Conservation (phyloP, 495 filamentous ascomycete species). For the Aspergillus sclerotiicarbonarius region DNA sequence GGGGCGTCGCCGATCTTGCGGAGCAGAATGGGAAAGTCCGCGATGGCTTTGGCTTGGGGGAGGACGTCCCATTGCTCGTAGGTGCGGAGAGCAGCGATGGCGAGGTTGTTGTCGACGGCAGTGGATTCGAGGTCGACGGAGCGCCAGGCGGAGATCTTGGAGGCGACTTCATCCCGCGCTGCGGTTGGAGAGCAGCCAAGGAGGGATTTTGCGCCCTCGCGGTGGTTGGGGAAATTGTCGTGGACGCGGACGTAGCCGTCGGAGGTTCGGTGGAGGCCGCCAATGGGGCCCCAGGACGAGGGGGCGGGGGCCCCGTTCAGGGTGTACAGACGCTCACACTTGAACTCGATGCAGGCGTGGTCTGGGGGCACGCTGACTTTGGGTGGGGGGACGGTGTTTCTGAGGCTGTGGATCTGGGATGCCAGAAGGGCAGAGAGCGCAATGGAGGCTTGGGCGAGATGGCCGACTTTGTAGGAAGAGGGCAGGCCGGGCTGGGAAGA, state of each 20-base stretch:
- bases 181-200: slow-evolving; percentile 26
- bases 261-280: slow-evolving; percentile 39
- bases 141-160: slow-evolving; percentile 29
- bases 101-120: slow-evolving; percentile 25
- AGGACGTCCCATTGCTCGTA: slow-evolving; percentile 41
- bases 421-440: slow-evolving; percentile 41
- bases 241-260: slow-evolving; percentile 50
- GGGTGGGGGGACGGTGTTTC: slow-evolving; percentile 18
- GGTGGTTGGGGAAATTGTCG: slow-evolving; percentile 42
- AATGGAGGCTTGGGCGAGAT: slow-evolving; percentile 43
- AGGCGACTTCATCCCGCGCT: slow-evolving; percentile 31
- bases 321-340: slow-evolving; percentile 40
- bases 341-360: slow-evolving; percentile 45
- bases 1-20: slow-evolving; percentile 25
- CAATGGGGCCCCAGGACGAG: slow-evolving; percentile 35
- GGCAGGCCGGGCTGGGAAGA: slow-evolving; percentile 21
- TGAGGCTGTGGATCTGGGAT: slow-evolving; percentile 31
- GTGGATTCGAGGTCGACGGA: slow-evolving; percentile 38
- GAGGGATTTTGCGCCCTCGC: slow-evolving; percentile 32
- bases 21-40: slow-evolving; percentile 40
- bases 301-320: slow-evolving; percentile 27
- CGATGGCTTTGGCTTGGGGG: slow-evolving; percentile 34
- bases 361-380: slow-evolving; percentile 31
- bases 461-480: slow-evolving; percentile 46
- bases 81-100: slow-evolving; percentile 39